phyloP scores from a whole-genome alignment of 192 early-diverging fungal species.

The Rhizophlyctis rosea region DNA sequence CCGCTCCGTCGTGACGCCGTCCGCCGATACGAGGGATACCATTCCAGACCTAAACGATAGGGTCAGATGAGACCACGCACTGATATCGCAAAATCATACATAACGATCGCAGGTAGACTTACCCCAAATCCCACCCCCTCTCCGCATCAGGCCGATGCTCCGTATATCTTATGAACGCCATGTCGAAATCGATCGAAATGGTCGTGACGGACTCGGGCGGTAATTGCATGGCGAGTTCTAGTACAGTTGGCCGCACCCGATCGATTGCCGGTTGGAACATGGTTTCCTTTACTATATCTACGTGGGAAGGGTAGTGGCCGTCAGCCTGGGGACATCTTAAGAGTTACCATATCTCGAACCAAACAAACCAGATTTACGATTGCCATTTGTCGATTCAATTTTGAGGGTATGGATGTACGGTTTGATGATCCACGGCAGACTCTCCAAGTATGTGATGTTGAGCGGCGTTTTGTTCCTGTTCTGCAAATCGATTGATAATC shows the following conservation, averaged over 20 bases:
- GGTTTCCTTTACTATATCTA: constrained; percentile 49
- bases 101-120: constrained; percentile 6
- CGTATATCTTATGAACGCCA: constrained; percentile 89
- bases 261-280: constrained; percentile 74
- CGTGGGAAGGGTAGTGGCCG: neutral
- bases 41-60: constrained; percentile 3
- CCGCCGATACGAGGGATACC: neutral
- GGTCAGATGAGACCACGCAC: neutral
- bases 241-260: constrained; percentile 72
- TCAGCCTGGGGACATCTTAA: neutral
- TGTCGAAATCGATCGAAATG: constrained; percentile 81
- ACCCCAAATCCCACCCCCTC: constrained; percentile 88
- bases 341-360: too few species aligned
- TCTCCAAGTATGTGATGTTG: constrained; percentile 66
- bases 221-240: constrained; percentile 69
- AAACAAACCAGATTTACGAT: too few species aligned
- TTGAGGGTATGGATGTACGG: constrained; percentile 86
- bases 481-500: constrained; percentile 68
- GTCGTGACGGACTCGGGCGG: constrained; percentile 67
- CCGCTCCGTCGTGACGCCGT: constrained; percentile 10
- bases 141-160: constrained; percentile 97
- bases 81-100: neutral
- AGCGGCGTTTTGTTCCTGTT: constrained; percentile 56
- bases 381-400: constrained; percentile 28
- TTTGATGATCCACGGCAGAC: constrained; percentile 89